Percentiles rank a stretch among this genome's conserved stretches.
Conservation (phyloP, 2,329 filamentous ascomycete genomes). For the Aschersonia sp. region DNA sequence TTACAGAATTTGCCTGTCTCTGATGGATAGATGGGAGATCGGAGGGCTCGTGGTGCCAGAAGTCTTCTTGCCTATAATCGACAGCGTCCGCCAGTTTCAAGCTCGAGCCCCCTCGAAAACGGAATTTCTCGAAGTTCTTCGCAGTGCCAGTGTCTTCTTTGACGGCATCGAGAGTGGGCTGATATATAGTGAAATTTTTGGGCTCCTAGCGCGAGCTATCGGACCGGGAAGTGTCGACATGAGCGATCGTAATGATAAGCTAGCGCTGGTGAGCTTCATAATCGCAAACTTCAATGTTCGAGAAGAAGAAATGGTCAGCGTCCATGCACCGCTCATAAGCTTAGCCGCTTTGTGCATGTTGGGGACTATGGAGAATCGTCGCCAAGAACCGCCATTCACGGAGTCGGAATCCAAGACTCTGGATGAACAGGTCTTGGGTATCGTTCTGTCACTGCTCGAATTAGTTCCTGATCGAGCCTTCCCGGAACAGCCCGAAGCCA, state of each 20-base stretch:
- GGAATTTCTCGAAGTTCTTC: constrained; percentile 73
- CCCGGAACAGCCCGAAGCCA: constrained; percentile 10
- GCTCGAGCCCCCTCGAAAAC: constrained; percentile 45
- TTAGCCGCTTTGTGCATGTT: constrained; percentile 48
- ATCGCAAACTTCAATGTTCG: constrained; percentile 79
- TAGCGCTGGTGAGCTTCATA: constrained; percentile 69
- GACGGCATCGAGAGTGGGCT: constrained; percentile 90
- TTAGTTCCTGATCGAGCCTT: constrained; percentile 53
- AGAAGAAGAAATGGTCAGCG: constrained; percentile 87
- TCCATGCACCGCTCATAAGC: constrained; percentile 63
- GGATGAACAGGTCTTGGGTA: constrained; percentile 22
- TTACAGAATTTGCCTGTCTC: constrained; percentile 79
- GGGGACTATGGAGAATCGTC: constrained; percentile 31
- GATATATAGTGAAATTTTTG: constrained; percentile 74
- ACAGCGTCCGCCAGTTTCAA: constrained; percentile 66
- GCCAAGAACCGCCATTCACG: constrained; percentile 17
- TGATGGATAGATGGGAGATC: constrained; percentile 98
- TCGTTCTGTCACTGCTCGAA: constrained; percentile 43
- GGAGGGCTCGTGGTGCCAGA: constrained; percentile 78
- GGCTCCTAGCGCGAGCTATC: constrained; percentile 49
- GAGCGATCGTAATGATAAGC: constrained; percentile 41
- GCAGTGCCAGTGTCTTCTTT: constrained; percentile 91
- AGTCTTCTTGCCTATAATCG: constrained; percentile 74
- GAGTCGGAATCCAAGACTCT: constrained; percentile 15
- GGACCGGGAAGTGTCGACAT: constrained; percentile 26